phyloP scores from a whole-genome alignment of 768 basidiomycete genomes.

The Termitomyces sp. region DNA sequence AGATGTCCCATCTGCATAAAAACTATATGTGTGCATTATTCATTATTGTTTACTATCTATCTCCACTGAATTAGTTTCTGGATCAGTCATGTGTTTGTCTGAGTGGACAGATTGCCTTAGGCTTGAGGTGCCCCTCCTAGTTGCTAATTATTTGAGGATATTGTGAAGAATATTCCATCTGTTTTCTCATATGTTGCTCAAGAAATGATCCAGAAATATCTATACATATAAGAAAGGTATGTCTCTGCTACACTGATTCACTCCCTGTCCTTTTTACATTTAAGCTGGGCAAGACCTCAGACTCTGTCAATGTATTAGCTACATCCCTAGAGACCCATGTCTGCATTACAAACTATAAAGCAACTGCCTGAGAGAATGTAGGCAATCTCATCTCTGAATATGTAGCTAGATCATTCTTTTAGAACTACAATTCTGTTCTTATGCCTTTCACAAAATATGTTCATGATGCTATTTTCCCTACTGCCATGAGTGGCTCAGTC shows the following conservation, averaged over 20 bases:
- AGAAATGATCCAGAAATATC: too few species aligned
- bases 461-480: conserved; percentile 58
- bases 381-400: conserved; percentile 81
- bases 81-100: too few species aligned
- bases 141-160: too few species aligned
- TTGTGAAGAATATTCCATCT: conserved; percentile 56
- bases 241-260: too few species aligned
- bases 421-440: conserved; percentile 95
- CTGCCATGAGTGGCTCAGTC: conserved; percentile 8
- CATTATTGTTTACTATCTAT: too few species aligned
- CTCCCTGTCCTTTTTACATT: conserved; percentile 22
- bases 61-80: too few species aligned
- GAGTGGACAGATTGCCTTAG: too few species aligned
- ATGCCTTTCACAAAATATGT: conserved; percentile 83
- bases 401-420: conserved; percentile 88
- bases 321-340: conserved; percentile 51
- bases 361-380: conserved; percentile 77
- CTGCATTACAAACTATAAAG: conserved; percentile 81
- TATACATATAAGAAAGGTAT: too few species aligned
- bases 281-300: conserved; percentile 15
- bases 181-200: too few species aligned
- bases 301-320: conserved; percentile 28
- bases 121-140: too few species aligned
- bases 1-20: too few species aligned
- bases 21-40: too few species aligned